Evolutionary conservation across 345 rosid genomes (phyloP), one percentile per base, ranked within the genome.

Genomic region (Eucalyptus marginata): DNA sequence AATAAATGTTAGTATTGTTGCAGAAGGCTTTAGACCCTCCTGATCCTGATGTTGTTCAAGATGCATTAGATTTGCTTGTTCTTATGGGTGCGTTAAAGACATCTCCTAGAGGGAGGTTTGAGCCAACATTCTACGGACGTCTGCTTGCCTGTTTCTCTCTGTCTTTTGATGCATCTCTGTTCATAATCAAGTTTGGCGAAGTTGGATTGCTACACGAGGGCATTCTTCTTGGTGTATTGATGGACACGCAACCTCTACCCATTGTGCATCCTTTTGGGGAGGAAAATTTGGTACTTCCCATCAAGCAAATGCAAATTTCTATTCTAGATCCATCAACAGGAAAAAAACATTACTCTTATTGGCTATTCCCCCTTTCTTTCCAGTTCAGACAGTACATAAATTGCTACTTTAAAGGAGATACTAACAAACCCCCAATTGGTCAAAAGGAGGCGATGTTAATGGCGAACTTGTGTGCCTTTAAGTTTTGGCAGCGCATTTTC

Each of bases 1-100:
- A 87, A 89, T 89, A 90, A 91, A n/a, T 91, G 51, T 89, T 91
- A 96, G 98, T 86, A 87, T 90, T 97, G 93, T 92, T 96, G 95
- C 97, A 93, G 95, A 97, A 96, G 93, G 95, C 96, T 91, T 88
- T 97, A 95, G 99, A 96, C 94, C 94, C 97, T 81, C 99, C 99
- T n/a, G 88, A 90, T 89, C 91, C 96, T 50, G 94, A 92, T 86
- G 95, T 96, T 90, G 90, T 96, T 91, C 96, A 94, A 89, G 98
- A 96, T 88, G 99, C 99, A 88, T 89, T 96, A 88, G 90, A 90
- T 91, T 88, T 96, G 93, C 96, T 97, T 83, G 88, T 94, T 89
- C 93, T 92, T 79, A 91, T 93, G 88, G 90, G 89, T 22, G 98
- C 98, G 90, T 76, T 97, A 88, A 91, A 89, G 86, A 94, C 89